Conservation (phyloP, 129 eudicot genomes). For the Pittosporum tobira region DNA sequence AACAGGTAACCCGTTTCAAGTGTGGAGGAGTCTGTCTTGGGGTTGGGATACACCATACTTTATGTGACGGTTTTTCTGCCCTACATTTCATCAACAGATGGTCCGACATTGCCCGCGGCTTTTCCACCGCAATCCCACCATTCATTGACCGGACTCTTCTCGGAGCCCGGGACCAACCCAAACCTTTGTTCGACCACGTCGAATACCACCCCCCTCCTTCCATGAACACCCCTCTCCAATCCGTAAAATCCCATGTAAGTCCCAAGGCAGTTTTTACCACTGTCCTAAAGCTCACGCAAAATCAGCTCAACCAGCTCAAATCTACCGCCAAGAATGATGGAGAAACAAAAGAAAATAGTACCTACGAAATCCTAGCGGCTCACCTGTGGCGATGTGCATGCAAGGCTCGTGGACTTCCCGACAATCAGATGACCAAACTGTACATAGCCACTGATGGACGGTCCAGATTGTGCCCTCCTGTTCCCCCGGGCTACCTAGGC, state of each 20-base stretch:
- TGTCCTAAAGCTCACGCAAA: slow-evolving; percentile 38
- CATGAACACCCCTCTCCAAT: slow-evolving; percentile 6
- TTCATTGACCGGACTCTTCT: slow-evolving; percentile 59
- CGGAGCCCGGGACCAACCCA: slow-evolving; percentile 44
- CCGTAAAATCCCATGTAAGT: slow-evolving; percentile 1
- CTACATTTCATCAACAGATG: slow-evolving; percentile 50
- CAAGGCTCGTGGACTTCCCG: slow-evolving; percentile 45
- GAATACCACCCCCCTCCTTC: slow-evolving; percentile 49
- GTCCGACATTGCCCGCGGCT: slow-evolving; percentile 52
- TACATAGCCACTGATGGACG: slow-evolving; percentile 51
- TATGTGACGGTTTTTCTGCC: slow-evolving; percentile 36
- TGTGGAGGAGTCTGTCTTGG: slow-evolving; percentile 51
- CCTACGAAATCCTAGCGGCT: slow-evolving; percentile 40
- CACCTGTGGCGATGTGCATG: slow-evolving; percentile 54
- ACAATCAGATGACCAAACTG: slow-evolving; percentile 38
- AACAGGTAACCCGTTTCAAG: slow-evolving; percentile 42
- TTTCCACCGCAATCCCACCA: slow-evolving; percentile 36
- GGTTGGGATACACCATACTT: slow-evolving; percentile 30
- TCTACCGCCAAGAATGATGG: slow-evolving; percentile 29
- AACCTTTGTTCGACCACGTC: slow-evolving; percentile 31
- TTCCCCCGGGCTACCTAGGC: slow-evolving; percentile 51
- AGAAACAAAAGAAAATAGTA: slow-evolving; percentile 17
- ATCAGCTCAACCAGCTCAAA: slow-evolving; percentile 39
- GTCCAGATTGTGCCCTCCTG: slow-evolving; percentile 34
- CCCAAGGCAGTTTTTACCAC: slow-evolving; percentile 25